Conservation (phyloP, 306 rosid genomes). For the Vigna mungo region DNA sequence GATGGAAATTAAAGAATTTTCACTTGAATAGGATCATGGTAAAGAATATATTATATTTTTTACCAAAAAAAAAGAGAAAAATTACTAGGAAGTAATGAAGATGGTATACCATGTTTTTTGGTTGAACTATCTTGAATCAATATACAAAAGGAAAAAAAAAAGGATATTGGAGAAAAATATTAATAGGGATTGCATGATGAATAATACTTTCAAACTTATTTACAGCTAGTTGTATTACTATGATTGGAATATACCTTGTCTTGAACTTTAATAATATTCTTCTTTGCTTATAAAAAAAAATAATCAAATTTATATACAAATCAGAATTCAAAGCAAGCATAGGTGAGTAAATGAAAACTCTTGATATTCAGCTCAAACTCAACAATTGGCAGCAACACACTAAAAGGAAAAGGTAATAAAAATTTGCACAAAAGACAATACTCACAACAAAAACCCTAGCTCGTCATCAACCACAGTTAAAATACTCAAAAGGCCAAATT, state of each 20-base stretch:
- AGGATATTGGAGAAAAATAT: background rate
- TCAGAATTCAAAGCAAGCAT: background rate
- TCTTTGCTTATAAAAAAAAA: background rate
- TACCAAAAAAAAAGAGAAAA: background rate
- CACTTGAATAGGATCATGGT: background rate
- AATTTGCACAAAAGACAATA: background rate
- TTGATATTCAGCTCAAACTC: background rate
- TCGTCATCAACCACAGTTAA: background rate
- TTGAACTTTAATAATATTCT: background rate
- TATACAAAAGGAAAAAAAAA: too few relatives aligned
- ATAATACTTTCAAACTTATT: background rate
- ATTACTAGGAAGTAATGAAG: background rate
- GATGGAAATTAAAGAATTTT: background rate
- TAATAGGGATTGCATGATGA: background rate
- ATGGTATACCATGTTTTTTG: too few relatives aligned
- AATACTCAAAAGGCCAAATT: background rate
- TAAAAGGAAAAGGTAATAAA: background rate
- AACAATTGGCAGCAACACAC: background rate
- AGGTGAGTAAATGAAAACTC: background rate
- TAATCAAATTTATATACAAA: background rate
- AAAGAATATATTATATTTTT: background rate
- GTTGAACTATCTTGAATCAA: background rate
- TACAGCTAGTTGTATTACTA: background rate
- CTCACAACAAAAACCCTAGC: conserved; percentile 3
- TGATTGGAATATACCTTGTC: background rate